These are phyloP conservation scores for Medicago lupulina DNA, from an alignment of 306 rosid species.

Conservation along the genomic window DNA sequence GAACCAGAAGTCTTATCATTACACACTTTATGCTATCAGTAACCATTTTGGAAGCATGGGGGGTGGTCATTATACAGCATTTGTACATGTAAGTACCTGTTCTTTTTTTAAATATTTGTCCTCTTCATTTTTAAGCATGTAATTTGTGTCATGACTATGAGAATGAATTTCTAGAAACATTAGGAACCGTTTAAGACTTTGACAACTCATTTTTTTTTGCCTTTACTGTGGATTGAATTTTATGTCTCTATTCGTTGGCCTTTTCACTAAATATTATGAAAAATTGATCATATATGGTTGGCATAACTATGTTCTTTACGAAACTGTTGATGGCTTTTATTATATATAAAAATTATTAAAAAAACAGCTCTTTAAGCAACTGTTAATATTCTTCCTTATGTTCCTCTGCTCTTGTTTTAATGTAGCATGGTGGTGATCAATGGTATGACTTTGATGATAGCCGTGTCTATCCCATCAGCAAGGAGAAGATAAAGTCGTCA, in stretches of 20 bases:
- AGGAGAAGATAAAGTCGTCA: slow-evolving; percentile 92
- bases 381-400: slow-evolving; percentile 35
- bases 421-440: slow-evolving; percentile 89
- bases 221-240: slow-evolving; percentile 29
- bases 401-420: slow-evolving; percentile 37
- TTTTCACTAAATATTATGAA: slow-evolving; percentile 26
- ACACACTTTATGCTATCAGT: slow-evolving; percentile 92
- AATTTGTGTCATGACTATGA: slow-evolving; percentile 29
- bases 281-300: slow-evolving; percentile 37
- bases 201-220: slow-evolving; percentile 15
- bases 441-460: slow-evolving; percentile 98
- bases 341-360: not conserved
- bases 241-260: slow-evolving; percentile 26
- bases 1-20: slow-evolving; percentile 62
- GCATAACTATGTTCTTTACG: slow-evolving; percentile 21
- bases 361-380: slow-evolving; percentile 1
- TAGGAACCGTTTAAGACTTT: slow-evolving; percentile 17
- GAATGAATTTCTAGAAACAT: slow-evolving; percentile 20
- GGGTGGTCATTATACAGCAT: slow-evolving; percentile 98
- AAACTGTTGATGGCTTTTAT: slow-evolving; percentile 29
- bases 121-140: slow-evolving; percentile 2
- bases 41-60: slow-evolving; percentile 99
- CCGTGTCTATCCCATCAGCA: slow-evolving; percentile 77
- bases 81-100: slow-evolving; percentile 83
- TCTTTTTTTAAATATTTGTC: slow-evolving; percentile 20